Conservation (phyloP, 345 rosid genomes). For the Erucastrum elatum region DNA sequence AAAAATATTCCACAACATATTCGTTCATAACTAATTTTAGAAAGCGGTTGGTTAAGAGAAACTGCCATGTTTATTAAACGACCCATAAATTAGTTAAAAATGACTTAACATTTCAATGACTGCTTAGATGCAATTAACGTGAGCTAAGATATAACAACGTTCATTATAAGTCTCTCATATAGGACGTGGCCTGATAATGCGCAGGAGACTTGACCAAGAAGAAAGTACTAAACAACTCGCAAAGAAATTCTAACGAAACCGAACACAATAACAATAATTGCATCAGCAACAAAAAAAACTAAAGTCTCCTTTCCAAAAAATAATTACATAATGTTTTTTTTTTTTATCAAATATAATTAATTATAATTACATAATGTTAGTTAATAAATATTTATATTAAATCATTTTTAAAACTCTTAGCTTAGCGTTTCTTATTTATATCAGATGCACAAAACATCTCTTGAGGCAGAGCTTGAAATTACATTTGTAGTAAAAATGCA, state of each 20-base stretch:
- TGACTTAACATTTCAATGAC: constrained; percentile 2
- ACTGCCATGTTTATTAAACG: neutral
- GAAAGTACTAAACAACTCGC: neutral
- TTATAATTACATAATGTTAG: too few relatives aligned
- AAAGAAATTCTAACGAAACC: too few relatives aligned
- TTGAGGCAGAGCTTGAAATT: too few relatives aligned
- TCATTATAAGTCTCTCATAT: neutral
- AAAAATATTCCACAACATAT: neutral
- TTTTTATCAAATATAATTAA: too few relatives aligned
- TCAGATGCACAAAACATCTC: too few relatives aligned
- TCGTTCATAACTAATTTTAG: neutral
- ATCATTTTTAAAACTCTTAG: neutral
- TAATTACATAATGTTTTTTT: too few relatives aligned
- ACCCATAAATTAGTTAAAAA: neutral
- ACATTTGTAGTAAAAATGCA: neutral
- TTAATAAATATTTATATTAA: too few relatives aligned
- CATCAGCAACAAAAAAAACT: too few relatives aligned
- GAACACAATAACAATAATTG: too few relatives aligned
- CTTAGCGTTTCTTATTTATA: neutral
- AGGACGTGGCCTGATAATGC: too few relatives aligned
- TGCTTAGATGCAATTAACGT: neutral
- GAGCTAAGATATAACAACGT: neutral
- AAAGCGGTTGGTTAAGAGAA: neutral
- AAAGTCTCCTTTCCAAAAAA: too few relatives aligned
- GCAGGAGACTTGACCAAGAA: constrained; percentile 34